Evolutionary conservation across 2,329 filamentous ascomycete species (phyloP).

Genomic region (Colletotrichum sp.): DNA sequence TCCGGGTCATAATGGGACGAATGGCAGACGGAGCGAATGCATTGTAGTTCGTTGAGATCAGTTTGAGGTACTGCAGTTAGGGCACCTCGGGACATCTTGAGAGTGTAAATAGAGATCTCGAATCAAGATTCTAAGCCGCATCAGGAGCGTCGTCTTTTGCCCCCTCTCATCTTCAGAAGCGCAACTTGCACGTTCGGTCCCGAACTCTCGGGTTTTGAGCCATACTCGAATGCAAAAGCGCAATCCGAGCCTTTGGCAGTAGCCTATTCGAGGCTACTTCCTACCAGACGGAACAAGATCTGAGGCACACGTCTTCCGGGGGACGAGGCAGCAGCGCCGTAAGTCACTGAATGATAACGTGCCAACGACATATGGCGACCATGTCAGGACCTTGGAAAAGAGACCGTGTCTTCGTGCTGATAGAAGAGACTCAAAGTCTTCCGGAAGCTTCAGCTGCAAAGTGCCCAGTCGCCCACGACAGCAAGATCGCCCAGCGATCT

Average conservation of each 20-base stretch:
- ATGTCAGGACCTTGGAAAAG: neutral
- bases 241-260: neutral
- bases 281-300: neutral
- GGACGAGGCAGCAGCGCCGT: fast-evolving
- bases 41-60: neutral
- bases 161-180: neutral
- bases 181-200: neutral
- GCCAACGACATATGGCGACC: too few species aligned
- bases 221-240: neutral
- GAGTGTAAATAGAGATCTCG: neutral
- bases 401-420: neutral
- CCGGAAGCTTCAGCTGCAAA: too few species aligned
- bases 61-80: too few species aligned
- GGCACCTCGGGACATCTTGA: neutral
- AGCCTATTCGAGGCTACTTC: fast-evolving
- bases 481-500: fast-evolving
- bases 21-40: neutral
- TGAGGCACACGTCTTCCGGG: too few species aligned
- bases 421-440: too few species aligned
- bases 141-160: neutral
- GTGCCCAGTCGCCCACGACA: too few species aligned
- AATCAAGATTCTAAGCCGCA: fast-evolving
- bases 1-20: too few species aligned
- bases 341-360: fast-evolving
- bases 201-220: neutral